These are phyloP conservation scores for Ogataea hybrid DNA, from an alignment of 1,139 yeast species.

Conservation along the genomic window DNA sequence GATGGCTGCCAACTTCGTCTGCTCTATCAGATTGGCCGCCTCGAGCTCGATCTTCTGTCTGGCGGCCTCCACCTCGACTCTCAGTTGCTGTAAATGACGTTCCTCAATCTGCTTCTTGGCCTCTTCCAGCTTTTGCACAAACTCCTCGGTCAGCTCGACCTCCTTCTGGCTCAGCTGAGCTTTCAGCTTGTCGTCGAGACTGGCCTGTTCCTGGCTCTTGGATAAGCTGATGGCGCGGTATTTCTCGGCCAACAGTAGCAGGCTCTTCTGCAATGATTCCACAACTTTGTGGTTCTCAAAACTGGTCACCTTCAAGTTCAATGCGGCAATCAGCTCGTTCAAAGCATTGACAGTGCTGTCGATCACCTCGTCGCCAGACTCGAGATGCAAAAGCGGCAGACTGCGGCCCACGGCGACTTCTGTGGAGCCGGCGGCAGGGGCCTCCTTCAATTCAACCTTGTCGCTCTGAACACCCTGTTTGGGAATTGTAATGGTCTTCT, in stretches of 20 bases:
- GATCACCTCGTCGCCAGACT: slow-evolving; percentile 32
- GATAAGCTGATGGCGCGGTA: slow-evolving; percentile 31
- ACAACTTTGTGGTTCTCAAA: slow-evolving; percentile 45
- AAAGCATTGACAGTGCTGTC: slow-evolving; percentile 33
- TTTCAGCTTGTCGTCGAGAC: slow-evolving; percentile 52
- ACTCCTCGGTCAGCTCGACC: slow-evolving; percentile 47
- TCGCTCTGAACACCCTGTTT: slow-evolving; percentile 38
- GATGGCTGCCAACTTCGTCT: slow-evolving; percentile 71
- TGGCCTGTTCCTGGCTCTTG: slow-evolving; percentile 34
- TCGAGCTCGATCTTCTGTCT: slow-evolving; percentile 67
- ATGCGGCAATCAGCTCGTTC: slow-evolving; percentile 33
- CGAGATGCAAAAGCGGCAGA: slow-evolving; percentile 31
- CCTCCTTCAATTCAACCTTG: slow-evolving; percentile 24
- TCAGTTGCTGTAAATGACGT: slow-evolving; percentile 59
- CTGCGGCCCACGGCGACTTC: slow-evolving; percentile 5
- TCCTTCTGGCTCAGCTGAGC: slow-evolving; percentile 57
- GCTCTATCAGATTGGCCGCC: slow-evolving; percentile 72
- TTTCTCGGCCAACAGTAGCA: slow-evolving; percentile 30
- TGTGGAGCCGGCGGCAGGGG: not conserved
- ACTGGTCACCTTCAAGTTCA: slow-evolving; percentile 31
- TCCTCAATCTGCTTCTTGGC: slow-evolving; percentile 65
- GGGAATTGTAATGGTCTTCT: slow-evolving; percentile 43
- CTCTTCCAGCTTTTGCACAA: slow-evolving; percentile 45
- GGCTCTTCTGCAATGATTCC: slow-evolving; percentile 39
- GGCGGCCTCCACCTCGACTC: slow-evolving; percentile 66